phyloP scores from a whole-genome alignment of 352 stramenopile species.

The Saprolegnia parasitica region DNA sequence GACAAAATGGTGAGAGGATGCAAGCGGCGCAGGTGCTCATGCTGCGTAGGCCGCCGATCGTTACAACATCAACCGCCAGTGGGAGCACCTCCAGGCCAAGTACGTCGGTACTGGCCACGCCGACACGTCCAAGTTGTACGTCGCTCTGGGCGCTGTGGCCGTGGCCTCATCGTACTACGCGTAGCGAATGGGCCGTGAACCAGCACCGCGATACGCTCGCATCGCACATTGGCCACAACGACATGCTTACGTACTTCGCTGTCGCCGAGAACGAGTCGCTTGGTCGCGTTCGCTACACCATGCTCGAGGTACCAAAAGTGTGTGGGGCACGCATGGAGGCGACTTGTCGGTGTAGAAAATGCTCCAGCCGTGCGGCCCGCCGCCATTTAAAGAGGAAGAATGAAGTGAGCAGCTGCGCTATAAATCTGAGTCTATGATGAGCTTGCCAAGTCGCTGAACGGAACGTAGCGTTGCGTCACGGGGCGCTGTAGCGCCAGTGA shows the following conservation, averaged over 20 bases:
- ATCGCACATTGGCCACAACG: constrained; percentile 95
- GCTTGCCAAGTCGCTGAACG: neutral
- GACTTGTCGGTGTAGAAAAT: constrained; percentile 49
- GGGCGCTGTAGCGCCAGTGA: constrained; percentile 31
- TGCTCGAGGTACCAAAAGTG: constrained; percentile 70
- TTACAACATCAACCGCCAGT: constrained; percentile 91
- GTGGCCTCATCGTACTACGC: neutral
- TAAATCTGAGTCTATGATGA: neutral
- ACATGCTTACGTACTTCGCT: constrained; percentile 97
- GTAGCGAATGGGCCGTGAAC: constrained; percentile 96
- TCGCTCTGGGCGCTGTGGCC: constrained; percentile 9
- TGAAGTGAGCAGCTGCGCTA: neutral
- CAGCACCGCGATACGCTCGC: constrained; percentile 97
- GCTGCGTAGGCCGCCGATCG: constrained; percentile 62
- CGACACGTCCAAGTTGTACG: constrained; percentile 96
- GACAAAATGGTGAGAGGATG: constrained; percentile 8
- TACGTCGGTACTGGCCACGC: constrained; percentile 94
- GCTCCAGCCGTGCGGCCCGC: constrained; percentile 71
- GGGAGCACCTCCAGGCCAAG: constrained; percentile 92
- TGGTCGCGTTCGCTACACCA: constrained; percentile 86
- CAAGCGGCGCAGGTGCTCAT: neutral
- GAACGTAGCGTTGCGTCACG: constrained; percentile 3
- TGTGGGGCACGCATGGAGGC: neutral
- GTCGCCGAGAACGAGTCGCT: constrained; percentile 97
- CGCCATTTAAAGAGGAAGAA: constrained; percentile 64